These are phyloP conservation scores for Phytophthora pluvialis DNA, from an alignment of 352 stramenopile genomes.

Conservation along the genomic window DNA sequence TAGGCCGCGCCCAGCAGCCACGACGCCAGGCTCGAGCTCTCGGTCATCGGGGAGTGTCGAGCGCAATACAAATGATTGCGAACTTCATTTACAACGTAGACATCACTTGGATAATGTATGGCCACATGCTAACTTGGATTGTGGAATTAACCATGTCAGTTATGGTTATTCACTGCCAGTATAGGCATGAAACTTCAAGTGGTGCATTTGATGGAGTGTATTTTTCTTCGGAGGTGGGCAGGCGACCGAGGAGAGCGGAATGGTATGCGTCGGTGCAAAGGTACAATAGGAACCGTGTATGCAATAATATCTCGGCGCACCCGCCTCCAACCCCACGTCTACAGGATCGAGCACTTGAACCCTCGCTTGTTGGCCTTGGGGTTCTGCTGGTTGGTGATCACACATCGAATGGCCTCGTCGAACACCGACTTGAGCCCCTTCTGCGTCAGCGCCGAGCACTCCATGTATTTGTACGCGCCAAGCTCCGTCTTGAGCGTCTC, in stretches of 20 bases:
- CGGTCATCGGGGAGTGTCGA: conserved; percentile 35
- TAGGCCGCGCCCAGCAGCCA: conserved; percentile 76
- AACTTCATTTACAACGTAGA: conserved; percentile 10
- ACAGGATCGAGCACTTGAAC: conserved; percentile 79
- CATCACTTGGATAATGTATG: conserved; percentile 13
- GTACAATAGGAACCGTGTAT: conserved; percentile 20
- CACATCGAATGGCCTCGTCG: conserved; percentile 93
- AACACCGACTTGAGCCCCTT: conserved; percentile 95
- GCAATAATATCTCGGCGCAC: conserved; percentile 14
- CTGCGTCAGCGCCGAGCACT: conserved; percentile 94
- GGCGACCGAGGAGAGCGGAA: neutral
- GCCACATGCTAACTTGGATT: neutral
- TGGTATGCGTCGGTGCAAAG: conserved; percentile 18
- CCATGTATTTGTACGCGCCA: conserved; percentile 92
- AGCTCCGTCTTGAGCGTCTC: conserved; percentile 91
- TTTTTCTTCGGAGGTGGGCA: neutral
- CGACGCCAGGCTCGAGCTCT: conserved; percentile 49
- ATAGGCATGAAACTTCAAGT: conserved; percentile 23
- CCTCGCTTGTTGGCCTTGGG: conserved; percentile 55
- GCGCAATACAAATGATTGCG: conserved; percentile 1
- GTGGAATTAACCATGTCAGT: neutral
- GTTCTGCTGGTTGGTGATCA: conserved; percentile 82
- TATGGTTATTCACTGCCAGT: neutral
- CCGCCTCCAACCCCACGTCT: conserved; percentile 23
- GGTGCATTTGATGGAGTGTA: neutral